Conservation (phyloP, 1,284 basidiomycete species). For the Leccinum angustisporum region DNA sequence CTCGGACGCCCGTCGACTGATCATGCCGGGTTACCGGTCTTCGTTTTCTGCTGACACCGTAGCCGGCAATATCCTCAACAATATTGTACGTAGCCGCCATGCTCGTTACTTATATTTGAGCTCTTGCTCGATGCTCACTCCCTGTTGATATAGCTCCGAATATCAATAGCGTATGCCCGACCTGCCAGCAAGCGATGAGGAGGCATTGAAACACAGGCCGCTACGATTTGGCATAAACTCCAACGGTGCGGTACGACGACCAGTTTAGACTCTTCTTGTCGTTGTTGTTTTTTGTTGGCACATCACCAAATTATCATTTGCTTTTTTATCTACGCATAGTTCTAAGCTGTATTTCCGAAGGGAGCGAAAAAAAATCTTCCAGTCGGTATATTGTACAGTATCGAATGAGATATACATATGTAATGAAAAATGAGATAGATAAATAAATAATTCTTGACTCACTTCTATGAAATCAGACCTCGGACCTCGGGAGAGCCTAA, state of each 20-base stretch:
- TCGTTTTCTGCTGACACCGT: constrained; percentile 7
- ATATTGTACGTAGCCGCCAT: constrained; percentile 37
- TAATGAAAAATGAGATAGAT: not conserved
- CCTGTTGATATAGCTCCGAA: constrained; percentile 35
- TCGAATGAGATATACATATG: constrained; percentile 1
- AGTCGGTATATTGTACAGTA: constrained; percentile 23
- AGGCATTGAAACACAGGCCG: constrained; percentile 23
- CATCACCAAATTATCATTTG: constrained; percentile 24
- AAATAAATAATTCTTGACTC: constrained; percentile 13
- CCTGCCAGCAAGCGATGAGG: constrained; percentile 36
- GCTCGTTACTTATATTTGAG: not conserved
- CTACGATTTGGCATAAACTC: not conserved
- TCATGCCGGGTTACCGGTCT: constrained; percentile 13
- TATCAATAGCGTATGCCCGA: constrained; percentile 40
- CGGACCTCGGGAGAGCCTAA: constrained; percentile 24
- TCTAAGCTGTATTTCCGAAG: constrained; percentile 30
- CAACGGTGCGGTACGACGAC: constrained; percentile 3
- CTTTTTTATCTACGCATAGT: constrained; percentile 18
- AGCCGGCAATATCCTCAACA: constrained; percentile 46
- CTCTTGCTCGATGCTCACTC: not conserved
- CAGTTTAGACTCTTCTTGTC: constrained; percentile 10
- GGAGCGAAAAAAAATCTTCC: constrained; percentile 11
- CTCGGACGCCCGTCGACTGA: not conserved
- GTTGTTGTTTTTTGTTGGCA: constrained; percentile 5
- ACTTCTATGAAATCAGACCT: constrained; percentile 3